Evolutionary conservation across 2,329 filamentous ascomycete genomes (phyloP), one percentile per base, ranked within the genome.

Genomic region (Cladosporium sp.): DNA sequence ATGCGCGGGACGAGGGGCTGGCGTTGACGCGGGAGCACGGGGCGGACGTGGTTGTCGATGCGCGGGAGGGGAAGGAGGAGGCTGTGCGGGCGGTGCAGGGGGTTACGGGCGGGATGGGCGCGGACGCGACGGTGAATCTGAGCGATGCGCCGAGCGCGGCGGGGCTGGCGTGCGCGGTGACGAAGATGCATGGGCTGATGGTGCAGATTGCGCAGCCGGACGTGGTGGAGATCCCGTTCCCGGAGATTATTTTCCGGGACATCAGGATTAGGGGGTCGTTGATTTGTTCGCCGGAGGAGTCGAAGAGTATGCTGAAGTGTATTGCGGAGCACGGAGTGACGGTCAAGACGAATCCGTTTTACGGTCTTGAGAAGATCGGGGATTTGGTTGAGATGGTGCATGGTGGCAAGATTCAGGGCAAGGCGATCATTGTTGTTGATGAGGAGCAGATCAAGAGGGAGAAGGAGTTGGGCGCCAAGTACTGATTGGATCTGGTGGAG

Each of bases 181-280:
- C 81, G 0, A 76, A 72, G 60, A 82, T 78, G 73, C 81, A 84
- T 60, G 80, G 79, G 2, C 74, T 69, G 0, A 70, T 83, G 61
- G 70, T 84, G 2, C 79, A 84, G 63, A 75, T 84, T 44, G 80
- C 79, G n/a, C 80, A 82, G 56, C 71, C 70, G 8, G 63, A 69
- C 33, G 60, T 65, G 9, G 61, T 74, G 11, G 54, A 53, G 19
- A 67, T 74, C 11, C 72, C 73, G 0, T 74, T 74, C 53, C 61
- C 61, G 1, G 77, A 82, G 59, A 59, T 81, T 6, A 69, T 82
- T 35, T 78, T 81, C 61, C 68, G 78, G 6, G 78, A 81, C 59
- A 74, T 82, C 19, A 64, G 69, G 41, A 66, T 82, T 18, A 70
- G 72, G 16, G 78, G 78, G 3, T 62, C 57, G 13, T 49, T 70